Conservation (phyloP, 2,329 filamentous ascomycete species). For the Aspergillus ruber region DNA sequence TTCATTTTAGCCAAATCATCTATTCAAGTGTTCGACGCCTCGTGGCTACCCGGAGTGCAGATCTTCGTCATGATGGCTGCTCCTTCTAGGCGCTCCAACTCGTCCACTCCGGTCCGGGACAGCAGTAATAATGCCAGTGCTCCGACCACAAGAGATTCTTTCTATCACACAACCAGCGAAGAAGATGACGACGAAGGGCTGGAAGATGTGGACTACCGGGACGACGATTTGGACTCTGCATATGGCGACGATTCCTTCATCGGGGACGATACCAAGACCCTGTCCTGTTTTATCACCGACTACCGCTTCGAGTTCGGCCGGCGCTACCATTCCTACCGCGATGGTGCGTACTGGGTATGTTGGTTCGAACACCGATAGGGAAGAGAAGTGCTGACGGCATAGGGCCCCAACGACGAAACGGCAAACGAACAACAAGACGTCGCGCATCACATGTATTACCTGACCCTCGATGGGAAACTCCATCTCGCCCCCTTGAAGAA, state of each 20-base stretch:
- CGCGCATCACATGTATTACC: slow-evolving; percentile 36
- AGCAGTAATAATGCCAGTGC: not conserved
- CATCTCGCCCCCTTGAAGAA: slow-evolving; percentile 21
- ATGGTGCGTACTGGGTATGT: slow-evolving; percentile 19
- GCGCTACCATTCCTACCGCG: slow-evolving; percentile 27
- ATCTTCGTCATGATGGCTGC: not conserved
- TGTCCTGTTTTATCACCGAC: slow-evolving; percentile 22
- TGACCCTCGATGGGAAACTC: slow-evolving; percentile 22
- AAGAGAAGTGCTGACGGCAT: not conserved
- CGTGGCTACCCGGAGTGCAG: not conserved
- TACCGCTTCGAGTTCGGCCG: slow-evolving; percentile 26
- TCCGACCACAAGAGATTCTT: not conserved
- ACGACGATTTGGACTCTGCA: slow-evolving; percentile 11
- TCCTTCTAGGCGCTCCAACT: not conserved
- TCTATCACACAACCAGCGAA: not conserved
- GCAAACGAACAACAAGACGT: slow-evolving; percentile 21
- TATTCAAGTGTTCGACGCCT: no score
- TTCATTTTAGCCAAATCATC: no score
- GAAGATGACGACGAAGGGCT: slow-evolving; percentile 1
- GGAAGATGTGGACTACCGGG: not conserved
- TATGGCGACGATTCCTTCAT: slow-evolving; percentile 15
- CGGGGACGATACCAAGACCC: slow-evolving; percentile 19
- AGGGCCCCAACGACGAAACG: slow-evolving; percentile 17
- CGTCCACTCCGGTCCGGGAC: not conserved
- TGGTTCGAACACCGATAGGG: not conserved